Evolutionary conservation across 352 stramenopile species (phyloP), one percentile per base, ranked within the genome.

Genomic region (Plasmopara viticola): DNA sequence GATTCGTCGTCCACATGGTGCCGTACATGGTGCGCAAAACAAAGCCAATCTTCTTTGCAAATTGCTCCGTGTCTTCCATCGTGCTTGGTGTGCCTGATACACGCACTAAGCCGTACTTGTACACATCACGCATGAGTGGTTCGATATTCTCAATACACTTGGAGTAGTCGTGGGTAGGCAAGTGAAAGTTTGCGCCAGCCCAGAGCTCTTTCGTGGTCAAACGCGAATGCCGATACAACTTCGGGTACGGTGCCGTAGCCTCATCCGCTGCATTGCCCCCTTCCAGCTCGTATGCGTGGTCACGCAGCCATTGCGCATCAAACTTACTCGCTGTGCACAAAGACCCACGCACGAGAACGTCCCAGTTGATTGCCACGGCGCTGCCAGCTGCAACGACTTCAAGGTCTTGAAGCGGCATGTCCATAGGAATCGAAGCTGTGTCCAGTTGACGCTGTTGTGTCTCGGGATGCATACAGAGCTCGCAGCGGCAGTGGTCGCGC

Each of bases 1-100:
- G 83, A 48, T 86, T 87, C 9, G 85, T 95, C 29, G 81, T 93
- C 83, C 83, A 95, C 83, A 95, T 94, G n/a, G 67, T 78, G 35
- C 85, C 85, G 61, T 95, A 95, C 53, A 95, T 92, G 17, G 85
- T 95, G 49, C 86, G 77, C 47, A 90, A 25, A 17, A 90, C 78
- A 17, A 90, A 92, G 9, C 85, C 85, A 45, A 95, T 94, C 60
- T 81, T 78, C 41, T 70, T 78, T 35, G 84, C 74, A 45, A 95
- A 87, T 31, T 66, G 61, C 58, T 95, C 85, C 1, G 85, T 95
- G 17, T 77, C 78, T 20, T 84, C 81, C 78, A 93, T 91, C 0
- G 77, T 72, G 31, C 60, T 73, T 39, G 81, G 83, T 51, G 84
- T 92, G 33, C 49, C 53, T 4, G 73, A 66, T 42, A 93, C 70